phyloP scores from a whole-genome alignment of 2,329 filamentous ascomycete species.

The Colletotrichum lindemuthianum region DNA sequence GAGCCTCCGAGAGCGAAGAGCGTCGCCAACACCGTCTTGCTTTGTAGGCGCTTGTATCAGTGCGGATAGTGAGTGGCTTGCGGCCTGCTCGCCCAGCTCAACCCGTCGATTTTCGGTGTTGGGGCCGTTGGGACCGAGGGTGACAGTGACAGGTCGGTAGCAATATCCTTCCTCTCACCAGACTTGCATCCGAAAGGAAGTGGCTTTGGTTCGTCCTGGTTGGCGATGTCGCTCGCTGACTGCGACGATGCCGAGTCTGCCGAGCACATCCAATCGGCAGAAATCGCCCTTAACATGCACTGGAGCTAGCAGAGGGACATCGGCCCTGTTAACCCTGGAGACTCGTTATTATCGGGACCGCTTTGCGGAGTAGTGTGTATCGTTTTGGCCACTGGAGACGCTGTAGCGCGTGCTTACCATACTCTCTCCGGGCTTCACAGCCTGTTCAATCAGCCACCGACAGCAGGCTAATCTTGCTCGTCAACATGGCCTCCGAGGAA shows the following conservation, averaged over 20 bases:
- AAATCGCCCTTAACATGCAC: constrained; percentile 13
- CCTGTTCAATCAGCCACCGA: neutral
- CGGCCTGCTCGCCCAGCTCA: too few species aligned
- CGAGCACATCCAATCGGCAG: constrained; percentile 17
- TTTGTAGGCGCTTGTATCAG: too few species aligned
- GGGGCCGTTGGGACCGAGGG: too few species aligned
- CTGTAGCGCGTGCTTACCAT: constrained; percentile 20
- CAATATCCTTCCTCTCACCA: constrained; percentile 16
- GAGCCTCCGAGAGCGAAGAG: too few species aligned
- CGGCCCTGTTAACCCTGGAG: constrained; percentile 26
- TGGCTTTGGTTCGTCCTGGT: too few species aligned
- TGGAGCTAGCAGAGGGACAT: constrained; percentile 22
- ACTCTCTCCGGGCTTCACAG: constrained; percentile 11
- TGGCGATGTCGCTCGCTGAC: constrained; percentile 3
- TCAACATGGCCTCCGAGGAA: constrained; percentile 23
- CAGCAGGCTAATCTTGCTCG: constrained; percentile 4
- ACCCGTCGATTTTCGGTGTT: too few species aligned
- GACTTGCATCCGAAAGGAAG: neutral
- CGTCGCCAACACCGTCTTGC: too few species aligned
- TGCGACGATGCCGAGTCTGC: constrained; percentile 17
- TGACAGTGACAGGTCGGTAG: neutral
- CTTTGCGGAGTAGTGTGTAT: neutral
- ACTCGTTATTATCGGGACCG: constrained; percentile 21
- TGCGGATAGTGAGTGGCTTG: too few species aligned
- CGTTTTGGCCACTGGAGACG: constrained; percentile 10